Percentiles rank a stretch among this genome's conserved stretches.
These are phyloP conservation scores for Russula sp. DNA, from an alignment of 768 basidiomycete genomes.

Conservation along the genomic window DNA sequence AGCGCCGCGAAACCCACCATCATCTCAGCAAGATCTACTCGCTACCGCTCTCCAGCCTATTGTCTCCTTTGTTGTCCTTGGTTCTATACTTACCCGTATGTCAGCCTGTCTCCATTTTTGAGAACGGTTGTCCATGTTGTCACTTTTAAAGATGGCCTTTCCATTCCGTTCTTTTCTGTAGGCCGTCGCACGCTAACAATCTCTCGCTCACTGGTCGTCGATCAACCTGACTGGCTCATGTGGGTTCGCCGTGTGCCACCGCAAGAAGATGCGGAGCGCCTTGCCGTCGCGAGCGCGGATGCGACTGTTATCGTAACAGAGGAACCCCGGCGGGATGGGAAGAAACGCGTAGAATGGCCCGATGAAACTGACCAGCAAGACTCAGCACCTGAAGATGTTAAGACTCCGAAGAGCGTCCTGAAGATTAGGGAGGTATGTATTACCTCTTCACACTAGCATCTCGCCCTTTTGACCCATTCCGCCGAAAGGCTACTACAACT, in stretches of 20 bases:
- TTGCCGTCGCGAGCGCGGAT: background rate
- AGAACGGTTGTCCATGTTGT: background rate
- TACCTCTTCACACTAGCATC: background rate
- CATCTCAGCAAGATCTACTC: conserved; percentile 65
- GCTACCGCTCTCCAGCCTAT: conserved; percentile 70
- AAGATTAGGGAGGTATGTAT: background rate
- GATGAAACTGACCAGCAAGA: background rate
- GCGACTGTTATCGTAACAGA: background rate
- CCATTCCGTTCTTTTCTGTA: conserved; percentile 46
- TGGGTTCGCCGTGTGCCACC: conserved; percentile 17
- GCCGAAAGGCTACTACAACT: background rate
- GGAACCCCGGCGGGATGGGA: background rate
- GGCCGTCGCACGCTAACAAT: conserved; percentile 9
- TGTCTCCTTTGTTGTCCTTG: conserved; percentile 79
- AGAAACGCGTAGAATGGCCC: background rate
- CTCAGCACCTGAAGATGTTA: background rate
- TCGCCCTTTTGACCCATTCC: background rate
- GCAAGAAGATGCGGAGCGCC: background rate
- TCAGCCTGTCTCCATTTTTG: background rate
- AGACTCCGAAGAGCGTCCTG: background rate
- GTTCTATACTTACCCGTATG: conserved; percentile 75
- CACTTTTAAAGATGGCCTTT: conserved; percentile 35
- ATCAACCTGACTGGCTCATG: conserved; percentile 19
- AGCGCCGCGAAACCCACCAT: conserved; percentile 48
- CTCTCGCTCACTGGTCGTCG: conserved; percentile 2